phyloP scores from a whole-genome alignment of 106 monocot species.

The Allium sativum region DNA sequence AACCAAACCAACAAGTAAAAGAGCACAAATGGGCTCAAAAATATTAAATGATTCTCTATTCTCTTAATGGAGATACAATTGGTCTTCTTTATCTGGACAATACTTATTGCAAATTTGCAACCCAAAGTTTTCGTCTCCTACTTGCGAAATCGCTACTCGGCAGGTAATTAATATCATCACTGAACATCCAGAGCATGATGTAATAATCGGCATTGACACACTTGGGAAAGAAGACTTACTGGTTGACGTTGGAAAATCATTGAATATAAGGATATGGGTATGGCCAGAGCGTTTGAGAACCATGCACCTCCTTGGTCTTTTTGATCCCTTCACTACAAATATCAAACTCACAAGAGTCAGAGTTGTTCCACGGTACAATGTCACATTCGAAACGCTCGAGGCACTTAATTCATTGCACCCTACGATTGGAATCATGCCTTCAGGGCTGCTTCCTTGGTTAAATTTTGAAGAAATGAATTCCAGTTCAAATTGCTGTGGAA shows the following conservation, averaged over 20 bases:
- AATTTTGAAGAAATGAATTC: neutral
- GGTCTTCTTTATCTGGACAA: slow-evolving; percentile 75
- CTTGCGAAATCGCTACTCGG: slow-evolving; percentile 47
- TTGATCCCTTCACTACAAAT: slow-evolving; percentile 52
- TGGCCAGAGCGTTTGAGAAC: slow-evolving; percentile 76
- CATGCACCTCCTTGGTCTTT: slow-evolving; percentile 62
- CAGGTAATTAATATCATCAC: slow-evolving; percentile 77
- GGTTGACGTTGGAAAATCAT: slow-evolving; percentile 43
- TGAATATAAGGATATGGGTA: slow-evolving; percentile 74
- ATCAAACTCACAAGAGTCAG: slow-evolving; percentile 46
- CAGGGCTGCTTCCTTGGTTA: slow-evolving; percentile 51
- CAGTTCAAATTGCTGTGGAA: neutral
- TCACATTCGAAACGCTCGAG: slow-evolving; percentile 43
- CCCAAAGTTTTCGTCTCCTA: slow-evolving; percentile 64
- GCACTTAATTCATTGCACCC: slow-evolving; percentile 54
- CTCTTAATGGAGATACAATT: slow-evolving; percentile 47
- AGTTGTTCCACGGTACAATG: slow-evolving; percentile 69
- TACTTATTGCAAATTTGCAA: slow-evolving; percentile 76
- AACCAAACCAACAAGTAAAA: slow-evolving; percentile 25
- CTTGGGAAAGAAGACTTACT: slow-evolving; percentile 85
- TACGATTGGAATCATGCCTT: slow-evolving; percentile 74
- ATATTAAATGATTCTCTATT: slow-evolving; percentile 33
- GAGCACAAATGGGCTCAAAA: slow-evolving; percentile 38
- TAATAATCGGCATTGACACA: slow-evolving; percentile 64
- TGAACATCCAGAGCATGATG: slow-evolving; percentile 52